phyloP scores from a whole-genome alignment of 1,284 basidiomycete species.

The Trametes hirsuta region DNA sequence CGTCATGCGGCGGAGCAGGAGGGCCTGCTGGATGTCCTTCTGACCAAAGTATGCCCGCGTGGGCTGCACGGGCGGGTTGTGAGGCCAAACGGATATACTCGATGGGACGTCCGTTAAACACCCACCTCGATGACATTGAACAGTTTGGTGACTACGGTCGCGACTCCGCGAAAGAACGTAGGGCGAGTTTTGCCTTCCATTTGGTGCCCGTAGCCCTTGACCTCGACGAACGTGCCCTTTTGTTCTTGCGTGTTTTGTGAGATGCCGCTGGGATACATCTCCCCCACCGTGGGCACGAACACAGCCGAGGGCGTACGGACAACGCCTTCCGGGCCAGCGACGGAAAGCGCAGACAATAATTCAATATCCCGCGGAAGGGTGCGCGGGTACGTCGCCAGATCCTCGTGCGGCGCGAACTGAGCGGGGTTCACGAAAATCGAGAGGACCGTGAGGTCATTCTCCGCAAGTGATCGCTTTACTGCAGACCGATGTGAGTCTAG shows the following conservation, averaged over 20 bases:
- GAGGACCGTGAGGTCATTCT: conserved; percentile 88
- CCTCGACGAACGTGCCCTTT: conserved; percentile 89
- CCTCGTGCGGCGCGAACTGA: conserved; percentile 96
- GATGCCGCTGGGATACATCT: conserved; percentile 92
- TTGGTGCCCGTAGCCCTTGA: conserved; percentile 84
- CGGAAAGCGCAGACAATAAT: conserved; percentile 44
- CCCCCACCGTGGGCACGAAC: conserved; percentile 75
- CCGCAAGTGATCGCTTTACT: conserved; percentile 73
- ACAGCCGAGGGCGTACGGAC: conserved; percentile 64
- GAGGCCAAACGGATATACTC: not conserved
- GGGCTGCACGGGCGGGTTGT: conserved; percentile 54
- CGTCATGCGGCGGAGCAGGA: conserved; percentile 85
- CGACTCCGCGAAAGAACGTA: conserved; percentile 94
- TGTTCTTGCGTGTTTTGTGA: conserved; percentile 77
- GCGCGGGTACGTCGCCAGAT: conserved; percentile 89
- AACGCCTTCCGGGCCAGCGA: conserved; percentile 27
- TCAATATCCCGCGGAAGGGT: conserved; percentile 73
- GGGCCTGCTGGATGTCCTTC: conserved; percentile 97
- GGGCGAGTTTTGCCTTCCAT: conserved; percentile 89
- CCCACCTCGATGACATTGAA: conserved; percentile 90
- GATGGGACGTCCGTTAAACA: no score
- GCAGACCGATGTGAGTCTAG: not conserved
- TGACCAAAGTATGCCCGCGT: conserved; percentile 95
- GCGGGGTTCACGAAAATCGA: conserved; percentile 99
- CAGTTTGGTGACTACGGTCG: conserved; percentile 93